Conservation (phyloP, 2,329 filamentous ascomycete species). For the Neodidymelliopsis sp. region DNA sequence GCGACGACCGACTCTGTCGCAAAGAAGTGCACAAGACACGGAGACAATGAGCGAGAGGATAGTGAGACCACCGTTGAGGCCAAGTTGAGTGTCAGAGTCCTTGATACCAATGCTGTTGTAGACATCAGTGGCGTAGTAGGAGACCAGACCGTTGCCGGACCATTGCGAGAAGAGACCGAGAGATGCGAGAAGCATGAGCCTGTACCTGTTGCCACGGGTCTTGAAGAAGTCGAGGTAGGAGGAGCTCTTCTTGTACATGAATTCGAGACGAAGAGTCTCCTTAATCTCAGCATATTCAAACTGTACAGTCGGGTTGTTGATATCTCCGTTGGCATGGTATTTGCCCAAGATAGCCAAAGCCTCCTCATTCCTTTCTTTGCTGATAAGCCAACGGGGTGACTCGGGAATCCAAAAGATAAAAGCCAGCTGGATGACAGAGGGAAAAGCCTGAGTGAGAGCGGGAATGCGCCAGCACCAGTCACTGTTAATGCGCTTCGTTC, state of each 20-base stretch:
- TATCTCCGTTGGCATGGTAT: slow-evolving; percentile 69
- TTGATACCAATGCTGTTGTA: slow-evolving; percentile 69
- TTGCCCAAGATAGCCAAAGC: slow-evolving; percentile 68
- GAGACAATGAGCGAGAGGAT: slow-evolving; percentile 67
- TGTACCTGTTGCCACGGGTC: slow-evolving; percentile 70
- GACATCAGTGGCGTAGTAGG: slow-evolving; percentile 70
- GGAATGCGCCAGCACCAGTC: slow-evolving; percentile 63
- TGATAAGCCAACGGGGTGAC: slow-evolving; percentile 64
- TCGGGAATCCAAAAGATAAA: slow-evolving; percentile 73
- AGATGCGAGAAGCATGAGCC: slow-evolving; percentile 67
- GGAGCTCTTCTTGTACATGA: slow-evolving; percentile 56
- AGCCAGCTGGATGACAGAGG: slow-evolving; percentile 64
- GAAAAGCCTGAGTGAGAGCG: slow-evolving; percentile 60
- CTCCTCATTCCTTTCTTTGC: slow-evolving; percentile 68
- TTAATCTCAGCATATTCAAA: slow-evolving; percentile 73
- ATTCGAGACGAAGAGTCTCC: slow-evolving; percentile 67
- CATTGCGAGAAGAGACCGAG: slow-evolving; percentile 73
- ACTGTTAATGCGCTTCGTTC: slow-evolving; percentile 49
- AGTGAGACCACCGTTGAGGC: slow-evolving; percentile 64
- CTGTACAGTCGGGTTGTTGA: slow-evolving; percentile 66
- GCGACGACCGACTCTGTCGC: slow-evolving; percentile 61
- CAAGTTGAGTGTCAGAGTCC: slow-evolving; percentile 46
- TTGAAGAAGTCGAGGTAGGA: slow-evolving; percentile 68
- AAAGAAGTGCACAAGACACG: slow-evolving; percentile 62
- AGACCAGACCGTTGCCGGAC: slow-evolving; percentile 71